Evolutionary conservation across 1,139 yeast species (phyloP).

Genomic region (Pichia sp.): DNA sequence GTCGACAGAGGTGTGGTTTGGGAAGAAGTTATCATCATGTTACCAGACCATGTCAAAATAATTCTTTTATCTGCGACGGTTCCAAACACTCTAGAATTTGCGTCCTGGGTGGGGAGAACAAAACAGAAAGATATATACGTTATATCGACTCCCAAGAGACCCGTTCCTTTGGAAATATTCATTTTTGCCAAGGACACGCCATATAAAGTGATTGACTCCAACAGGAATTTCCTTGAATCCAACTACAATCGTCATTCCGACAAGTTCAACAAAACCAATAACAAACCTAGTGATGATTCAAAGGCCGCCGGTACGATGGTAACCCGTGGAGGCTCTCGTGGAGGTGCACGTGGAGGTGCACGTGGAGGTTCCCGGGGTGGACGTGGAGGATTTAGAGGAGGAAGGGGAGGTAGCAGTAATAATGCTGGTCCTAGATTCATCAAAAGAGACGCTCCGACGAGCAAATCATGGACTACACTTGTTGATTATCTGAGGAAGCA

Average conservation of each 20-base stretch:
- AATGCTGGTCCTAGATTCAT: slow-evolving; percentile 36
- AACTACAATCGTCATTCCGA: slow-evolving; percentile 65
- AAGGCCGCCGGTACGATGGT: background rate
- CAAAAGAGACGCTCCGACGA: slow-evolving; percentile 67
- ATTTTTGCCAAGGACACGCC: slow-evolving; percentile 73
- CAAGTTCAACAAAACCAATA: slow-evolving; percentile 39
- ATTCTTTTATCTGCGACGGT: slow-evolving; percentile 88
- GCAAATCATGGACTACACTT: slow-evolving; percentile 71
- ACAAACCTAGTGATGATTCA: slow-evolving; percentile 6
- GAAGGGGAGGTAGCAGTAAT: slow-evolving; percentile 36
- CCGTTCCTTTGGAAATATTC: slow-evolving; percentile 86
- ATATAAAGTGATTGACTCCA: slow-evolving; percentile 69
- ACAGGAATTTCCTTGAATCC: slow-evolving; percentile 60
- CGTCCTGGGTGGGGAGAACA: slow-evolving; percentile 98
- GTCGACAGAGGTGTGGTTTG: slow-evolving; percentile 97
- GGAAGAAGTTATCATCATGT: slow-evolving; percentile 95
- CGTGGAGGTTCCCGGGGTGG: slow-evolving; percentile 8
- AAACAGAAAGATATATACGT: slow-evolving; percentile 94
- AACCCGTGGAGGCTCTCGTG: background rate
- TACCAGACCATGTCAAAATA: slow-evolving; percentile 83
- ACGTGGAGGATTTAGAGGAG: slow-evolving; percentile 23
- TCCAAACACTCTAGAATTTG: slow-evolving; percentile 97
- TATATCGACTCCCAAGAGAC: slow-evolving; percentile 91
- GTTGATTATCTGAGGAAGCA: slow-evolving; percentile 68
- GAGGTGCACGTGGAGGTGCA: slow-evolving; percentile 26